These are phyloP conservation scores for Colletotrichum sp. DNA, from an alignment of 2,329 filamentous ascomycete species.

Conservation along the genomic window DNA sequence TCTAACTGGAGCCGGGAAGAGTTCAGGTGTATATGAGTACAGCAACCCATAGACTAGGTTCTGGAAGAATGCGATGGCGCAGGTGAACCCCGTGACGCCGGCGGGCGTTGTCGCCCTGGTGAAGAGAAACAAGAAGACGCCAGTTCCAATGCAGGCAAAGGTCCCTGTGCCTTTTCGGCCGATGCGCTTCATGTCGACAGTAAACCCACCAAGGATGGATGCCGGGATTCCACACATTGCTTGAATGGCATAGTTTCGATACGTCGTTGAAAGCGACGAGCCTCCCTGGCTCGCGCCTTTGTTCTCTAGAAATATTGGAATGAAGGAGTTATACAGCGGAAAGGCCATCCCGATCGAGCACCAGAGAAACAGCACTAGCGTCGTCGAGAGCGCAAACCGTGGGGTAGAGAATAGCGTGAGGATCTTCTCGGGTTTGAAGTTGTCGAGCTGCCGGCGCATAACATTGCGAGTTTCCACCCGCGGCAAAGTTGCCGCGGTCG, in stretches of 20 bases:
- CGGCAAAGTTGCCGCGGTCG: constrained; percentile 24
- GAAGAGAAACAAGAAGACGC: constrained; percentile 28
- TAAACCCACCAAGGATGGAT: constrained; percentile 13
- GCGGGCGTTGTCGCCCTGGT: constrained; percentile 25
- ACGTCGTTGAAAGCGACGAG: constrained; percentile 1
- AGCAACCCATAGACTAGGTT: constrained; percentile 25
- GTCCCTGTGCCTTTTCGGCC: constrained; percentile 25
- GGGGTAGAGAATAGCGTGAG: constrained; percentile 57
- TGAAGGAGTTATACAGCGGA: constrained; percentile 59
- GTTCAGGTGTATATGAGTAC: constrained; percentile 7
- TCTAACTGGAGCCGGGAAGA: neutral
- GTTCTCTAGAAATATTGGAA: constrained; percentile 32
- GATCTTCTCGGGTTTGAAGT: constrained; percentile 55
- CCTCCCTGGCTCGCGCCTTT: constrained; percentile 22
- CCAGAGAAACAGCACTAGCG: constrained; percentile 60
- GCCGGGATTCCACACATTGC: constrained; percentile 25
- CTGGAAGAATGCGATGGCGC: constrained; percentile 27
- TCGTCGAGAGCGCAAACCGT: constrained; percentile 50
- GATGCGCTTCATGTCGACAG: constrained; percentile 23
- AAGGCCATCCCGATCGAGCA: constrained; percentile 63
- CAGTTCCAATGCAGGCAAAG: constrained; percentile 22
- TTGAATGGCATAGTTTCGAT: constrained; percentile 27
- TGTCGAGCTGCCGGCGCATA: constrained; percentile 54
- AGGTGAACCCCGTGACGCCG: constrained; percentile 23
- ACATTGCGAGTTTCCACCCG: constrained; percentile 3